Evolutionary conservation across 129 eudicot genomes (phyloP).

Genomic region (Tanacetum coccineum): DNA sequence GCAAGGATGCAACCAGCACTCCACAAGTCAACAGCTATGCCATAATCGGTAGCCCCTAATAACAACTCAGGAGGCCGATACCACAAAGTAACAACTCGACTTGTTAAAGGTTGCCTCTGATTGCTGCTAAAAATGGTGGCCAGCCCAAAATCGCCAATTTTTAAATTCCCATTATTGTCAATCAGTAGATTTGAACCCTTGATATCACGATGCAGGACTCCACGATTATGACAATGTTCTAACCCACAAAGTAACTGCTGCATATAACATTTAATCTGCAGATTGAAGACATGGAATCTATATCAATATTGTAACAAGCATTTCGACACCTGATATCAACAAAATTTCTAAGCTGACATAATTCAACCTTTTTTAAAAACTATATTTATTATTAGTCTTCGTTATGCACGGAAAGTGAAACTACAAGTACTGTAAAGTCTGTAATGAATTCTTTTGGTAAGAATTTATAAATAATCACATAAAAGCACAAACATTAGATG

Average conservation of each 20-base stretch:
- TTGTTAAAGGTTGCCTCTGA: conserved; percentile 59
- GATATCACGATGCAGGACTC: conserved; percentile 71
- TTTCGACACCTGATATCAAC: too few relatives aligned
- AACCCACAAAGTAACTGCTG: conserved; percentile 63
- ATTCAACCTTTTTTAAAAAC: too few relatives aligned
- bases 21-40: conserved; percentile 72
- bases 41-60: conserved; percentile 71
- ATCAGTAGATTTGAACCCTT: conserved; percentile 66
- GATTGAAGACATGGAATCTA: conserved; percentile 10
- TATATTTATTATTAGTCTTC: too few relatives aligned
- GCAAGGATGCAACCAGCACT: conserved; percentile 81
- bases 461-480: too few relatives aligned
- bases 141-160: conserved; percentile 74
- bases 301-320: conserved; percentile 9
- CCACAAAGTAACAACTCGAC: conserved; percentile 80
- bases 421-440: too few relatives aligned
- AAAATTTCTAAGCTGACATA: too few relatives aligned
- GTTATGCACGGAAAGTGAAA: too few relatives aligned
- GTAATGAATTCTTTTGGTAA: too few relatives aligned
- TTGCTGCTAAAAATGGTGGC: conserved; percentile 48
- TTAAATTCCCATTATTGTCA: conserved; percentile 53
- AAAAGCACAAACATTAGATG: background rate
- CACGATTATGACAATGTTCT: conserved; percentile 67
- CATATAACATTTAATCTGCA: conserved; percentile 70
- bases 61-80: conserved; percentile 75